phyloP scores from a whole-genome alignment of 345 rosid genomes.

The Firmiana major region DNA sequence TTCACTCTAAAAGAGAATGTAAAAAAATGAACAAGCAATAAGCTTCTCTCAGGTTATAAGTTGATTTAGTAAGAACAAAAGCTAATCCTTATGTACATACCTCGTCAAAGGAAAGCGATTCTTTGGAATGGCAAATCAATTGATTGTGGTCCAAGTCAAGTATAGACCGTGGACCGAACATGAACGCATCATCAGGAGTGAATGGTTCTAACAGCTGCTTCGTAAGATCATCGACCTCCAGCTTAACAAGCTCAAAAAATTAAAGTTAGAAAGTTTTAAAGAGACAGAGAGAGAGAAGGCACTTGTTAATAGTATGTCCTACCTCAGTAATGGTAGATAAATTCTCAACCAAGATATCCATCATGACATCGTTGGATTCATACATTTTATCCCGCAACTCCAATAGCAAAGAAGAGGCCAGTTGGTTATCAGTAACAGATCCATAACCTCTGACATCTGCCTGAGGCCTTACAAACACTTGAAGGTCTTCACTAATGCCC shows the following conservation, averaged over 20 bases:
- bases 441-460: constrained; percentile 66
- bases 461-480: constrained; percentile 60
- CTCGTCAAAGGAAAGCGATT: constrained; percentile 83
- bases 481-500: constrained; percentile 61
- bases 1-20: background rate
- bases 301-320: constrained; percentile 11
- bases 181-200: constrained; percentile 80
- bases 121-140: constrained; percentile 51
- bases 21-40: background rate
- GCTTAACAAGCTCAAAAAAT: constrained; percentile 39
- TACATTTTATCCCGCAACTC: constrained; percentile 49
- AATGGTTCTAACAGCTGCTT: constrained; percentile 70
- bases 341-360: constrained; percentile 46
- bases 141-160: constrained; percentile 44
- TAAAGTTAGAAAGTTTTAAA: constrained; percentile 9
- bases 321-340: constrained; percentile 63
- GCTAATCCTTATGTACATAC: constrained; percentile 29
- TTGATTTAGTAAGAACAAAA: background rate
- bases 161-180: constrained; percentile 53
- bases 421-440: constrained; percentile 57
- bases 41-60: background rate
- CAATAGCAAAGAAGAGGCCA: constrained; percentile 50
- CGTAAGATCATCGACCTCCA: constrained; percentile 54
- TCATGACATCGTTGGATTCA: constrained; percentile 42
- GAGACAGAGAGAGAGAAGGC: background rate